Conservation (phyloP, 1,284 basidiomycete genomes). For the Pseudozyma sp. region DNA sequence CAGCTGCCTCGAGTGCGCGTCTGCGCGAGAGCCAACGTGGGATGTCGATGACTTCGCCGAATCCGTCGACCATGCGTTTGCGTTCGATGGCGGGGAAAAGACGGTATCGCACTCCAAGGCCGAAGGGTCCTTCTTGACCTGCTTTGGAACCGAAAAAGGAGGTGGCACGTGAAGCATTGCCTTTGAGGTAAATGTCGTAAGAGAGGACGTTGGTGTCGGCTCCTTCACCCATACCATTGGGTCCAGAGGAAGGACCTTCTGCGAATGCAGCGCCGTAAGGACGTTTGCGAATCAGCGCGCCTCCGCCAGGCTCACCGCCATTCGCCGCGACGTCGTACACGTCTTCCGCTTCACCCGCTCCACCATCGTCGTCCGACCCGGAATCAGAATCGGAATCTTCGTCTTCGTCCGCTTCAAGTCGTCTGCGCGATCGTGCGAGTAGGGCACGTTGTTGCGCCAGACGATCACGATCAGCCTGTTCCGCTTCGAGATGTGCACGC, state of each 20-base stretch:
- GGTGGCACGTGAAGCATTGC: conserved; percentile 82
- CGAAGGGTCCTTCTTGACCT: conserved; percentile 67
- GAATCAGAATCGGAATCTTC: conserved; percentile 71
- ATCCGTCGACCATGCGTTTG: conserved; percentile 90
- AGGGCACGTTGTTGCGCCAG: conserved; percentile 88
- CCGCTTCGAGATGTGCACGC: conserved; percentile 81
- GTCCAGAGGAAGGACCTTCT: conserved; percentile 37
- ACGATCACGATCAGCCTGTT: conserved; percentile 83
- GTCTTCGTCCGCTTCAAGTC: conserved; percentile 82
- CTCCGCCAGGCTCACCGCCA: conserved; percentile 10
- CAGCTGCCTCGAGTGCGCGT: conserved; percentile 53
- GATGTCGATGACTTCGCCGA: conserved; percentile 90
- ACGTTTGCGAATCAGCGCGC: conserved; percentile 23
- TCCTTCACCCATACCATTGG: conserved; percentile 72
- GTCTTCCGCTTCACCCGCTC: conserved; percentile 75
- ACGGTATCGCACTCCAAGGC: conserved; percentile 82
- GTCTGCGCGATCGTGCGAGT: conserved; percentile 79
- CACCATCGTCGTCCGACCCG: conserved; percentile 72
- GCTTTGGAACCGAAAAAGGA: conserved; percentile 79
- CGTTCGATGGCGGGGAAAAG: conserved; percentile 98
- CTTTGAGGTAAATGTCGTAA: conserved; percentile 96
- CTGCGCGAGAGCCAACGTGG: conserved; percentile 73
- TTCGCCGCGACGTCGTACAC: conserved; percentile 40
- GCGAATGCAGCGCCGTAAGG: conserved; percentile 33
- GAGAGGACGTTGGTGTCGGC: conserved; percentile 77